Conservation (phyloP, 1,284 basidiomycete genomes). For the Ustilago sp. region DNA sequence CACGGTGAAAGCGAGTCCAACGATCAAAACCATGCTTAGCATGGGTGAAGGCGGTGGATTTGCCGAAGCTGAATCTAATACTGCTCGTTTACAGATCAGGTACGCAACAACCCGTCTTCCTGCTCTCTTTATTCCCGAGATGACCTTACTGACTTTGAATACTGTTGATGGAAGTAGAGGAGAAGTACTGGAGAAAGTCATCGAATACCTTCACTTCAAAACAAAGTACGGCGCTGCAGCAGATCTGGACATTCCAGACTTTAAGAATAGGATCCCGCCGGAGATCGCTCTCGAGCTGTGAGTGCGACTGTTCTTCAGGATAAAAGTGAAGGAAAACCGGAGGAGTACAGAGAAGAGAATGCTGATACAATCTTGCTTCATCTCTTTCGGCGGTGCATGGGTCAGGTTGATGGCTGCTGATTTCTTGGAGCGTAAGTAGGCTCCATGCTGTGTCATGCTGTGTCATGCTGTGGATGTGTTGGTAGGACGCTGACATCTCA, state of each 20-base stretch:
- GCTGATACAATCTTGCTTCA: not conserved
- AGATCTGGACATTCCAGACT: constrained; percentile 82
- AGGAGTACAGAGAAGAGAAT: not conserved
- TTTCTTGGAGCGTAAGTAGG: constrained; percentile 56
- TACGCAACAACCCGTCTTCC: constrained; percentile 27
- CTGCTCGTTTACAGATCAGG: constrained; percentile 70
- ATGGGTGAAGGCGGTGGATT: constrained; percentile 68
- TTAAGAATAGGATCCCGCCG: constrained; percentile 80
- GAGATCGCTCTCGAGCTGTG: constrained; percentile 86
- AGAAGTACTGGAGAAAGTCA: constrained; percentile 81
- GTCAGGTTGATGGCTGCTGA: constrained; percentile 64
- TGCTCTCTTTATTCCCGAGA: not conserved
- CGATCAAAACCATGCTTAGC: constrained; percentile 61
- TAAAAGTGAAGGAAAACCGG: too few relatives aligned
- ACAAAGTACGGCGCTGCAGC: constrained; percentile 75
- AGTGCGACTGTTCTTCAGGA: constrained; percentile 60
- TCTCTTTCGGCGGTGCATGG: not conserved
- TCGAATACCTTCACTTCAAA: constrained; percentile 85
- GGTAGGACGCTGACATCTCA: not conserved
- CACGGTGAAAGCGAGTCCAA: constrained; percentile 48
- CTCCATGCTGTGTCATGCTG: not conserved
- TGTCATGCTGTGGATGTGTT: not conserved
- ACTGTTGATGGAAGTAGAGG: constrained; percentile 72
- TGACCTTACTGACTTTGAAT: constrained; percentile 4
- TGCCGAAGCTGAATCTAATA: constrained; percentile 70